phyloP scores from a whole-genome alignment of 768 basidiomycete genomes.

The Scleroderma bovista region DNA sequence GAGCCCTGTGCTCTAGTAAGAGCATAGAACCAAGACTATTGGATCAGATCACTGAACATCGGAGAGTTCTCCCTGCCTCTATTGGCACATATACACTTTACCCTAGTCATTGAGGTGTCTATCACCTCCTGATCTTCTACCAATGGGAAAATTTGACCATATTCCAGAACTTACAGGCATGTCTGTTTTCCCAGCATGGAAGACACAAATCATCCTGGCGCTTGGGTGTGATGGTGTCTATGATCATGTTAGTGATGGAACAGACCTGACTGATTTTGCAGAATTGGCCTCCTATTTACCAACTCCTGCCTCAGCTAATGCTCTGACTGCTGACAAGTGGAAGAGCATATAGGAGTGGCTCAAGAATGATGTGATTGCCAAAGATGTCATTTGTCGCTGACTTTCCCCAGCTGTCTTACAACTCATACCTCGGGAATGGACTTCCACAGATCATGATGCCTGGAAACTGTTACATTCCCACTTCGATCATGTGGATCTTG shows the following conservation, averaged over 20 bases:
- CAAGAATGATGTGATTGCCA: background rate
- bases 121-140: background rate
- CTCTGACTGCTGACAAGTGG: background rate
- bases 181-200: background rate
- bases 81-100: too few species aligned
- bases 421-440: background rate
- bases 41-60: too few species aligned
- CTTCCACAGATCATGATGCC: background rate
- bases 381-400: background rate
- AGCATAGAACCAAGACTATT: too few species aligned
- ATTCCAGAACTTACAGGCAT: conserved; percentile 4
- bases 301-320: background rate
- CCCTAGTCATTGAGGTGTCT: too few species aligned
- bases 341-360: conserved; percentile 2
- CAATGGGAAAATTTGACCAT: conserved; percentile 8
- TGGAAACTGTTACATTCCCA: background rate
- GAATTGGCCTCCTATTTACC: background rate
- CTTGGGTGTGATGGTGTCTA: conserved; percentile 3
- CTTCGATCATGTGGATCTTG: background rate
- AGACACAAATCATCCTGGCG: background rate
- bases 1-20: too few species aligned
- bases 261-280: background rate
- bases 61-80: too few species aligned
- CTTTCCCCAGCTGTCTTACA: fast-evolving
- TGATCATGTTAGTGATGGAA: background rate